Evolutionary conservation across 768 basidiomycete species (phyloP), one percentile per base, ranked within the genome.

Genomic region (Boletus subparvulus): DNA sequence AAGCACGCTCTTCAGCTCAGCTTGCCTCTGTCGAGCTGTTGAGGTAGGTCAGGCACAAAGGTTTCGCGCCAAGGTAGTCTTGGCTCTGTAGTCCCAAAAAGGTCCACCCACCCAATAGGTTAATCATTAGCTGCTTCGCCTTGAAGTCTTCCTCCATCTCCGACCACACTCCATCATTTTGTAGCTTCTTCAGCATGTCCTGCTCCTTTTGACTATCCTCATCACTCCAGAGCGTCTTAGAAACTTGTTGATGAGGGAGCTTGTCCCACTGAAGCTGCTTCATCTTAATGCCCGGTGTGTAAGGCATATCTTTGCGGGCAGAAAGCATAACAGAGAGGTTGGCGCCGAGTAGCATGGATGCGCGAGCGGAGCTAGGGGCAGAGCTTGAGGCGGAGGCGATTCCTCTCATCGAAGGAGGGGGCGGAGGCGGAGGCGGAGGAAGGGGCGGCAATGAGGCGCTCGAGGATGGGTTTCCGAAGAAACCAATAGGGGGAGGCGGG

Each of bases 261-360:
- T 98, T 98, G 70, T 98, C 95, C 96, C 96, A 99, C 68, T 98
- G 95, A 53, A 99, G 77, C 69, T 98, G 94, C 70, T 98, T 98
- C 90, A 98, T 94, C 80, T 94, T 94, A 36, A 85, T 90, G 57
- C 82, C 86, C 2, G 95, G 91, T 33, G 90, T 87, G 42, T 94
- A 80, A 4, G 85, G 80, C 67, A 97, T 83, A 66, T 93, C 92
- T 73, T 98, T 98, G 47, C 93, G 88, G 44, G 80, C 78, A 47
- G 80, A 78, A 19, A 86, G 69, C 60, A 87, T 71, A 32, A 78
- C 77, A 60, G 77, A 80, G 46, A 88, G 67, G 60, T 83, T 85
- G 21, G 79, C 72, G 17, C 88, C 83, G 2, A 85, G 71, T 9
- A 87, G 72, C 65, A 82, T 74, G 16, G 89, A 88, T 37, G 80